Evolutionary conservation across 2,329 filamentous ascomycete genomes (phyloP).

Genomic region (Elsinoe australis): DNA sequence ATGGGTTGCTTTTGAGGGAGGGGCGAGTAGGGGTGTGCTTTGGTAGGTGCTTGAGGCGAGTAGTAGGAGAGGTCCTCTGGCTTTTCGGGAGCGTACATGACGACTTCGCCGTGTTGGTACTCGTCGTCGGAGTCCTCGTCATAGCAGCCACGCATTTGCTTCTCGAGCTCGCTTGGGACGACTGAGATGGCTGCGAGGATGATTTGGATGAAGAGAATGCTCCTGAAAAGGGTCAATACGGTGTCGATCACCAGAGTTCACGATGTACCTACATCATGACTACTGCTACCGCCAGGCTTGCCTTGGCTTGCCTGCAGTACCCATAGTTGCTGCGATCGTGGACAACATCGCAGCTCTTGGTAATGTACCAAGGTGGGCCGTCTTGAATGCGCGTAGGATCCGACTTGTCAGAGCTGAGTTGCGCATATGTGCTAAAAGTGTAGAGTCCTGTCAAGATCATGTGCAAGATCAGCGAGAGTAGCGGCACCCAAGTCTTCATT

Average conservation of each 20-base stretch:
- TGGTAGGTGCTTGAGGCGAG: conserved; percentile 11
- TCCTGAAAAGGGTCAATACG: conserved; percentile 27
- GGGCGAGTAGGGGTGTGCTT: conserved; percentile 13
- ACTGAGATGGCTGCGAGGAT: conserved; percentile 51
- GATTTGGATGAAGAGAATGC: conserved; percentile 55
- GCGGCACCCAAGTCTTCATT: conserved; percentile 60
- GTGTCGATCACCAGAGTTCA: conserved; percentile 11
- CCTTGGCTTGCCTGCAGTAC: conserved; percentile 62
- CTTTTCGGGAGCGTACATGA: conserved; percentile 38
- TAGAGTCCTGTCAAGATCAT: conserved; percentile 54
- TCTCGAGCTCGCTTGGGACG: conserved; percentile 36
- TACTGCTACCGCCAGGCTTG: conserved; percentile 55
- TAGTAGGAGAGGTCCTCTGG: conserved; percentile 23
- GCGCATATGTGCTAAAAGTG: conserved; percentile 58
- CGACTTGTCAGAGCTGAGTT: conserved; percentile 64
- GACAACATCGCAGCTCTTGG: conserved; percentile 59
- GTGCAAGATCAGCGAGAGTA: conserved; percentile 55
- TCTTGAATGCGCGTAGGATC: conserved; percentile 55
- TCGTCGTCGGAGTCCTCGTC: conserved; percentile 28
- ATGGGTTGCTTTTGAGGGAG: conserved; percentile 11
- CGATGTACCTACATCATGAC: conserved; percentile 57
- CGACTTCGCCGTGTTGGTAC: conserved; percentile 44
- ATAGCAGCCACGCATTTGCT: conserved; percentile 25
- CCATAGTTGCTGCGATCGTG: conserved; percentile 33
- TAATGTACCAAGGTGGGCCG: conserved; percentile 66